Conservation (phyloP, 2,329 filamentous ascomycete species). For the Pseudogymnoascus sp. region DNA sequence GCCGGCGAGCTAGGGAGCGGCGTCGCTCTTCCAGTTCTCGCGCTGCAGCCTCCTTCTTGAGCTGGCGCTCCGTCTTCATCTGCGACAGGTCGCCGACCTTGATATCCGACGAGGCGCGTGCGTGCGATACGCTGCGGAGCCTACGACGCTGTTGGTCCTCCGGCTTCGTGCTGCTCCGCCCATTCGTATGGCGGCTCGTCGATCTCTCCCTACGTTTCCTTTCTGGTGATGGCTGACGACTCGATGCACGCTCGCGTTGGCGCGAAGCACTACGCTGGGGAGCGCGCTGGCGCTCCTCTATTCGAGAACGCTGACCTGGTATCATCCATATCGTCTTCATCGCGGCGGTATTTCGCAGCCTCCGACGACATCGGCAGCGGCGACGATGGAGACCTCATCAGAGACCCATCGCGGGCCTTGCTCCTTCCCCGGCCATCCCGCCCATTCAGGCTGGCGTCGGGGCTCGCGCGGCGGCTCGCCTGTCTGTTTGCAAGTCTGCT, state of each 20-base stretch:
- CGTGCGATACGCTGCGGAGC: conserved; percentile 29
- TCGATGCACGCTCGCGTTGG: conserved; percentile 28
- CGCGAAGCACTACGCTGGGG: conserved; percentile 48
- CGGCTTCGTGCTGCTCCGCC: conserved; percentile 20
- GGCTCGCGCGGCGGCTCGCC: conserved; percentile 33
- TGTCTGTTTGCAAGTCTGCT: conserved; percentile 34
- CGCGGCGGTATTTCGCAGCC: conserved; percentile 46
- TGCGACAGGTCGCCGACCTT: conserved; percentile 48
- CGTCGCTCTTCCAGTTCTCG: conserved; percentile 84
- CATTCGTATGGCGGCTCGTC: conserved; percentile 25
- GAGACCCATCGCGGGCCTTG: conserved; percentile 51
- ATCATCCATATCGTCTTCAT: conserved; percentile 59
- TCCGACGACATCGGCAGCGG: conserved; percentile 67
- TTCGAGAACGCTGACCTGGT: conserved; percentile 48
- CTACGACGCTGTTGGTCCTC: conserved; percentile 18
- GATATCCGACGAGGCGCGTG: conserved; percentile 38
- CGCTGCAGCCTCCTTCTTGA: conserved; percentile 68
- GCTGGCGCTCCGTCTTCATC: conserved; percentile 54
- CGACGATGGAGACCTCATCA: conserved; percentile 67
- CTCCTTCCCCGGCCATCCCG: conserved; percentile 56
- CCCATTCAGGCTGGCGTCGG: conserved; percentile 26
- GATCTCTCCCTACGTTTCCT: conserved; percentile 28
- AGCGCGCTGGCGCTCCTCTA: conserved; percentile 50
- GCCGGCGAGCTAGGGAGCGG: conserved; percentile 72
- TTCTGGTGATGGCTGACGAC: conserved; percentile 27